Conservation (phyloP, 2,329 filamentous ascomycete species). For the Zalaria obscura region DNA sequence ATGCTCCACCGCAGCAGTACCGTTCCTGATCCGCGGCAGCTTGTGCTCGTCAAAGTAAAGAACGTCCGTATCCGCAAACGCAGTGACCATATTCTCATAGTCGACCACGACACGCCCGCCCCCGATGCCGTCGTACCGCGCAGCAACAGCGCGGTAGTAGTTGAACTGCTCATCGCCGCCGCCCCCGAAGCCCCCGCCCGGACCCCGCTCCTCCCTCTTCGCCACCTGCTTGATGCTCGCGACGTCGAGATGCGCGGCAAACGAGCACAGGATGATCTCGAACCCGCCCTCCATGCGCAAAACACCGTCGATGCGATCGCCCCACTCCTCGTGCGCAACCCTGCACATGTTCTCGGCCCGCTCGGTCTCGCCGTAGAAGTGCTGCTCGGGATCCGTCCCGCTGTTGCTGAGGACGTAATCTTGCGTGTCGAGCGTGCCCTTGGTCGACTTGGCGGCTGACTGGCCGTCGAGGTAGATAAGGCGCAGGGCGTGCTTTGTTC, state of each 20-base stretch:
- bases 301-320: conserved; percentile 43
- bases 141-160: conserved; percentile 26
- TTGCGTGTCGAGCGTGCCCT: conserved; percentile 55
- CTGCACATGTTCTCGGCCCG: conserved; percentile 45
- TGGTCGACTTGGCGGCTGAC: conserved; percentile 48
- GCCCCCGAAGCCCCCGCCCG: conserved; percentile 6
- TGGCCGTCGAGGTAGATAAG: conserved; percentile 59
- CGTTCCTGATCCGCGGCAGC: conserved; percentile 25
- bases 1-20: conserved; percentile 18
- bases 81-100: conserved; percentile 35
- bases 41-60: conserved; percentile 17
- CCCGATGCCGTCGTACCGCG: conserved; percentile 30
- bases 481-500: conserved; percentile 40
- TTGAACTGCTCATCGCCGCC: conserved; percentile 7
- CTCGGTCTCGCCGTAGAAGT: conserved; percentile 28
- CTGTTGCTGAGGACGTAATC: conserved; percentile 39
- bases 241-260: conserved; percentile 28
- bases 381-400: background rate
- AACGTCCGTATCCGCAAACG: conserved; percentile 26
- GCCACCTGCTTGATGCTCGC: conserved; percentile 17
- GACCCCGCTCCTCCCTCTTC: conserved; percentile 2
- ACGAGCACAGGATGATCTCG: conserved; percentile 56
- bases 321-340: conserved; percentile 35
- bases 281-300: conserved; percentile 57
- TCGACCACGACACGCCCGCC: conserved; percentile 29